Evolutionary conservation across 768 basidiomycete genomes (phyloP), one percentile per base, ranked within the genome.

Genomic region (Dioszegia crocea): DNA sequence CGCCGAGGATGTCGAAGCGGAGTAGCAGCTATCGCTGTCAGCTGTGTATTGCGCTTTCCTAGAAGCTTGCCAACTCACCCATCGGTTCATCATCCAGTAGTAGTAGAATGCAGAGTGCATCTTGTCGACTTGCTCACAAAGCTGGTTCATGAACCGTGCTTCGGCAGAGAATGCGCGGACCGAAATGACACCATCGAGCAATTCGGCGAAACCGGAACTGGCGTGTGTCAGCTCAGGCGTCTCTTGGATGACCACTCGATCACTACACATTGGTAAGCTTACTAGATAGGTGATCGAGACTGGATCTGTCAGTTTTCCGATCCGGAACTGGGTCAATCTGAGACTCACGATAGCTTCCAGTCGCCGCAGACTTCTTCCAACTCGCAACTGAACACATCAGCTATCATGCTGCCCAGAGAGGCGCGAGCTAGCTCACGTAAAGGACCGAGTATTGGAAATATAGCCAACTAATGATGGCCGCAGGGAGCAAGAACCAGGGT

Each of bases 141-240:
- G 78, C 59, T 82, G 82, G 54, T 88, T 82, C 65, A 92, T 78
- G 81, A 97, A 94, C 4, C 83, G 79, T 39, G 79, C 78, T 71
- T 94, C 91, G 0, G 85, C 87, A 0, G 88, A 86, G 78, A 94
- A 97, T 0, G 92, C 92, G 57, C 92, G 83, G 40, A 94, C 88
- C 4, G 91, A 91, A n/a, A 91, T 88, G 44, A 93, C 88, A 23
- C 91, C 91, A 51, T 91, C 88, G 19, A 94, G 76, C 10, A 92
- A 56, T 52, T 77, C 75, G n/a, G 59, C 59, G 56, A 77, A 77
- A 1, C 71, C 70, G 49, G 71, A 73, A 54, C 51, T 53, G 16
- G 56, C n/a, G n/a, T 59, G 21, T 38, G 40, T 33, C n/a, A 46
- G 41, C 54, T 31, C 47, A 16, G 17, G 10, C 17, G 36, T 17